Base-by-base conservation (phyloP, 768 basidiomycete genomes). In the Rickenella mellea region DNA sequence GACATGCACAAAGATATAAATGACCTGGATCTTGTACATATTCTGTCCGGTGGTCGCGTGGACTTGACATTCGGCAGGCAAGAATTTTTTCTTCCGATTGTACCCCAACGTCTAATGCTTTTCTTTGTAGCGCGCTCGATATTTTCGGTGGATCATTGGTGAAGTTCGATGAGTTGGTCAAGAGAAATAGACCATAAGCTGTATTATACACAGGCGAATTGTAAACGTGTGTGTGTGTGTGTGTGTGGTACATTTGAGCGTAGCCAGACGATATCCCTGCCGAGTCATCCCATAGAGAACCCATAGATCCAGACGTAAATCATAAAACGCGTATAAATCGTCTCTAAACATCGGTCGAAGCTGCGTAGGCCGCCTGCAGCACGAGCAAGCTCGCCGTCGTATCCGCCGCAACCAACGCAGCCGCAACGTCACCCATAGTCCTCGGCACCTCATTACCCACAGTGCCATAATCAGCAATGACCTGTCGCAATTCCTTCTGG, bases 51-150 rank as follows among this genome's bases (percentile, higher is more conserved):
- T 14, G 96, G 96, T 14, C 80, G 73, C 38, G 89, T 98, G 12
- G 87, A 90, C 56, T 60, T 93, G 50, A 93, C 89, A 6, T 93
- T 74, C 52, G 89, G 89, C 49, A 88, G 84, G 82, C 83, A 45
- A 29, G 43, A 26, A 12, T 11, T 22, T 24, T 36, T n/a, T 22
- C 33, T 36, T 17, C 3, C 7, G 24, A 7, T 9, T 36, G 15
- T 36, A 14, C 12, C 5, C 24, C 11, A 36, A n/a, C n/a, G n/a
- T n/a, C n/a, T n/a, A n/a, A n/a, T n/a, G 24, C 5, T 36, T 12
- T 6, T 11, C 4, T 36, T 22, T 25, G 41, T 40, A 76, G 76
- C 47, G 63, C 83, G 10, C 61, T 85, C 27, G 83, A 85, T 51
- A 82, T 84, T 21, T 84, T 84, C 42, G 82, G 83, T 2, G 82